These are phyloP conservation scores for Hanseniaspora pseudoguilliermondii DNA, from an alignment of 805 yeast species.

Conservation along the genomic window DNA sequence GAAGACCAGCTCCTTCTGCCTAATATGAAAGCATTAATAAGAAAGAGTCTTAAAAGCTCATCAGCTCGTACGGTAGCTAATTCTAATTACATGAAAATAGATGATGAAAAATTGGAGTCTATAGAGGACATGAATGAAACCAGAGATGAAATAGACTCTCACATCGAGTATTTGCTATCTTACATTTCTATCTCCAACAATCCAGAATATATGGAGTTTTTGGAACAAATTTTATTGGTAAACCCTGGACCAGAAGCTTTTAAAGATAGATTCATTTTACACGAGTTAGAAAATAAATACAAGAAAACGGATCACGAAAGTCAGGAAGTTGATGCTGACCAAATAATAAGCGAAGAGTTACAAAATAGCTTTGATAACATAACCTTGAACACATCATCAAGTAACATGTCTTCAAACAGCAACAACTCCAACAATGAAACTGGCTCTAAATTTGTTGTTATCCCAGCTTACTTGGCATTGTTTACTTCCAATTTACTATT, in stretches of 20 bases:
- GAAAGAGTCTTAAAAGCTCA: slow-evolving; percentile 14
- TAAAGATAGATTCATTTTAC: slow-evolving; percentile 6
- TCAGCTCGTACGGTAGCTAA: slow-evolving; percentile 1
- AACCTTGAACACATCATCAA: slow-evolving; percentile 11
- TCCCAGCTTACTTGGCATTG: slow-evolving; percentile 27
- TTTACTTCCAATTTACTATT: slow-evolving; percentile 32
- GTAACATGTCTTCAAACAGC: neutral
- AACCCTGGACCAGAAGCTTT: slow-evolving; percentile 10
- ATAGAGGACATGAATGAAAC: slow-evolving; percentile 19
- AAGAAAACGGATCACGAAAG: neutral
- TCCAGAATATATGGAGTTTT: slow-evolving; percentile 31
- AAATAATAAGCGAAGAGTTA: slow-evolving; percentile 2
- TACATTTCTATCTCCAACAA: slow-evolving; percentile 43
- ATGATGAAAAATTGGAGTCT: slow-evolving; percentile 14
- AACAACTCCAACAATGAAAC: neutral
- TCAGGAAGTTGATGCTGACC: neutral
- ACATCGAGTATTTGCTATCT: slow-evolving; percentile 31
- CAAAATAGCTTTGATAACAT: slow-evolving; percentile 14
- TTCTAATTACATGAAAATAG: neutral
- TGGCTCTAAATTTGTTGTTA: slow-evolving; percentile 15
- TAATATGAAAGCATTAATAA: slow-evolving; percentile 3
- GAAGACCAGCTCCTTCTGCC: slow-evolving; percentile 7
- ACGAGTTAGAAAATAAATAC: slow-evolving; percentile 5
- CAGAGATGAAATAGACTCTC: slow-evolving; percentile 28
- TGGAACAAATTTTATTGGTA: slow-evolving; percentile 13